These are phyloP conservation scores for Linum tenue DNA, from an alignment of 345 rosid species.

Conservation along the genomic window DNA sequence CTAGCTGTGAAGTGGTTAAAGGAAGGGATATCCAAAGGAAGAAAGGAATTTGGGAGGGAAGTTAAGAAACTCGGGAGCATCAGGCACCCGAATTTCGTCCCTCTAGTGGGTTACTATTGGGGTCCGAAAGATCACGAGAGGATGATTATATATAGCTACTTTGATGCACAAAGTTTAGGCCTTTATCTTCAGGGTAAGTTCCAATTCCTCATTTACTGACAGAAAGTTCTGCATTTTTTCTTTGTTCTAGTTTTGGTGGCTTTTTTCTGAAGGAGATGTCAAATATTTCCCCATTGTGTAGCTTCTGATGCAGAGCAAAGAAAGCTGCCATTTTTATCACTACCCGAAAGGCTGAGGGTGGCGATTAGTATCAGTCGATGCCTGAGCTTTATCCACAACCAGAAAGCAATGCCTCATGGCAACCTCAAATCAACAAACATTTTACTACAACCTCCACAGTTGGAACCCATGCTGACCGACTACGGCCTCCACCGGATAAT, in stretches of 20 bases:
- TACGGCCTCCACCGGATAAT: conserved; percentile 77
- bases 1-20: conserved; percentile 80
- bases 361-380: conserved; percentile 58
- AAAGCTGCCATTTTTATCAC: conserved; percentile 47
- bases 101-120: conserved; percentile 78
- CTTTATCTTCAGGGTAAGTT: conserved; percentile 69
- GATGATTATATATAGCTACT: conserved; percentile 56
- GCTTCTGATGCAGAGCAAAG: conserved; percentile 38
- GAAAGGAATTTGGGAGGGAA: conserved; percentile 80
- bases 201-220: background rate
- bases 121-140: conserved; percentile 80
- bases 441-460: conserved; percentile 41
- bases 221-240: background rate
- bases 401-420: conserved; percentile 84
- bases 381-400: conserved; percentile 70
- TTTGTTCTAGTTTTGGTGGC: background rate
- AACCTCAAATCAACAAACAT: conserved; percentile 84
- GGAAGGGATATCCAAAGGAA: conserved; percentile 75
- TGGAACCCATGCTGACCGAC: conserved; percentile 58
- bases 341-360: conserved; percentile 46
- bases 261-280: background rate
- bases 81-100: conserved; percentile 78
- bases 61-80: conserved; percentile 76
- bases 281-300: background rate
- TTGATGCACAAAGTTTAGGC: conserved; percentile 54